Evolutionary conservation across 202 grass and related monocot species (phyloP).

Genomic region (Musa balbisiana): DNA sequence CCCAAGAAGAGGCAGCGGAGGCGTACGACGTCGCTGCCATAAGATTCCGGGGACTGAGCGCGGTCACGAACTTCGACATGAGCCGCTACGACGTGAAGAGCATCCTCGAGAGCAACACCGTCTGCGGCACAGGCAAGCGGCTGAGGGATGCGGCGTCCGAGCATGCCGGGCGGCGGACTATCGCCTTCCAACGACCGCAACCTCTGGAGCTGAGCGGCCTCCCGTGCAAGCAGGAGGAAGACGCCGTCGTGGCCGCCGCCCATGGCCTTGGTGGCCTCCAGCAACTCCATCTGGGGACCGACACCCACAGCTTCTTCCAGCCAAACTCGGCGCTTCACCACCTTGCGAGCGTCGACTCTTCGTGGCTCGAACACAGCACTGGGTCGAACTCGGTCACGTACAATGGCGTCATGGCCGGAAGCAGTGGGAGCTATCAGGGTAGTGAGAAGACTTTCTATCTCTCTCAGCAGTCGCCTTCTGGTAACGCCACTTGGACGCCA

Average conservation of each 20-base stretch:
- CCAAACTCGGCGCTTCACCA: conserved; percentile 29
- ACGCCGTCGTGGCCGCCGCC: conserved; percentile 38
- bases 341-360: conserved; percentile 26
- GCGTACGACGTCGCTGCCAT: conserved; percentile 97
- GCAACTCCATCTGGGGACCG: conserved; percentile 44
- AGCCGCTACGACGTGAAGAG: conserved; percentile 81
- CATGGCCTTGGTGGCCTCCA: conserved; percentile 54
- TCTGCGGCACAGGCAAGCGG: conserved; percentile 74
- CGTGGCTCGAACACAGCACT: conserved; percentile 28
- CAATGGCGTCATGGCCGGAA: conserved; percentile 21
- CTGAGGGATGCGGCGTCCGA: conserved; percentile 44
- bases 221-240: conserved; percentile 62
- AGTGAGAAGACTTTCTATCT: conserved; percentile 26
- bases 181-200: conserved; percentile 43
- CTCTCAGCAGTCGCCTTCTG: background rate
- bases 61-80: conserved; percentile 98
- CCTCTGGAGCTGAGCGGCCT: conserved; percentile 3
- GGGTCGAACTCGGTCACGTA: conserved; percentile 84
- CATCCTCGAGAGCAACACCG: conserved; percentile 68
- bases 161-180: conserved; percentile 13
- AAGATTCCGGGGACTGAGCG: conserved; percentile 82
- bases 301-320: conserved; percentile 57
- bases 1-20: conserved; percentile 93
- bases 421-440: conserved; percentile 19
- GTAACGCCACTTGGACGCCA: background rate